phyloP scores from a whole-genome alignment of 192 early-diverging fungal species.

The Coemansia sp. region DNA sequence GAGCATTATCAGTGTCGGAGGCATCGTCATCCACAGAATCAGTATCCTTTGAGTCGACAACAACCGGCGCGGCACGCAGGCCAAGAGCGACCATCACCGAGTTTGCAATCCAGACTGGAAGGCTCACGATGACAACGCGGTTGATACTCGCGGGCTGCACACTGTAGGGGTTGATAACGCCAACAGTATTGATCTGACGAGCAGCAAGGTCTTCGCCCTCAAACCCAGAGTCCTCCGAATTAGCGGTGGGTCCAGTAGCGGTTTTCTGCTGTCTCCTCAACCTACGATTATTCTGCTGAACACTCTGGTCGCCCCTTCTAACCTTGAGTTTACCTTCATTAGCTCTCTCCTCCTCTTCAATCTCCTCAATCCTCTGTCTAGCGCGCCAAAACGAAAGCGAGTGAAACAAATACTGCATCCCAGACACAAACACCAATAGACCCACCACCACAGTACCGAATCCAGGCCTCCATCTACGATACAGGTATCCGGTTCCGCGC shows the following conservation, averaged over 20 bases:
- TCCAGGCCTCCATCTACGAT: constrained; percentile 72
- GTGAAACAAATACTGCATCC: constrained; percentile 68
- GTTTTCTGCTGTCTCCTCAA: constrained; percentile 26
- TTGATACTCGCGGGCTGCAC: constrained; percentile 39
- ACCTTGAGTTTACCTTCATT: constrained; percentile 22
- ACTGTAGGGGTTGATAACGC: constrained; percentile 53
- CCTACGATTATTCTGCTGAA: constrained; percentile 18
- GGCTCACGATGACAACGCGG: constrained; percentile 34
- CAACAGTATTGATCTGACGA: constrained; percentile 41
- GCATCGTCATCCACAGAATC: not conserved
- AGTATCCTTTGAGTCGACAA: constrained; percentile 6
- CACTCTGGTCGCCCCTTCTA: constrained; percentile 1
- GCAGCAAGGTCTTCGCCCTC: constrained; percentile 36
- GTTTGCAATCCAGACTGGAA: constrained; percentile 22
- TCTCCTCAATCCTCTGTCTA: constrained; percentile 55
- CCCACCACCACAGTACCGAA: constrained; percentile 61
- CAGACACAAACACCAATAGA: constrained; percentile 58
- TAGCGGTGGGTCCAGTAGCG: not conserved
- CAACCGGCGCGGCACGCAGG: not conserved
- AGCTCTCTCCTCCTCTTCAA: constrained; percentile 28
- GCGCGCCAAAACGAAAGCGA: constrained; percentile 65
- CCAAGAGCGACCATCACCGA: constrained; percentile 20
- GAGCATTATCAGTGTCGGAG: not conserved
- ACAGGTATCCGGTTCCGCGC: constrained; percentile 76
- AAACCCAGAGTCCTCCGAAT: constrained; percentile 41